These are phyloP conservation scores for Papiliotrema nemorosa DNA, from an alignment of 1,284 basidiomycete species.

Conservation along the genomic window DNA sequence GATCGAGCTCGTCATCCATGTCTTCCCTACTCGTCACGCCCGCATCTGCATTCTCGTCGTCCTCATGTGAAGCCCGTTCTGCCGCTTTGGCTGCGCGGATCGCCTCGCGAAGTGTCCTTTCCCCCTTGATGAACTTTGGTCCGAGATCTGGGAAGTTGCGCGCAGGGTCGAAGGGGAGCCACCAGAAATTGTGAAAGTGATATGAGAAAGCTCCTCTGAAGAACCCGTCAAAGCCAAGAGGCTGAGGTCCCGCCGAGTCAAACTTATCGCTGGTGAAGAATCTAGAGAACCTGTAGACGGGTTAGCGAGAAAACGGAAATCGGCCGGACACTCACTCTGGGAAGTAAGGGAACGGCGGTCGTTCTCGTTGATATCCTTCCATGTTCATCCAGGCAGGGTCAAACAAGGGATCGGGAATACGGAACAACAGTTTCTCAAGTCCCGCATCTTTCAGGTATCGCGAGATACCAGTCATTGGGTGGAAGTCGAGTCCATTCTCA, in stretches of 20 bases:
- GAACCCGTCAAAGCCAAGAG: constrained; percentile 77
- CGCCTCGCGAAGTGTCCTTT: constrained; percentile 55
- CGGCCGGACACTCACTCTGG: constrained; percentile 57
- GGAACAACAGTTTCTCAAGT: constrained; percentile 66
- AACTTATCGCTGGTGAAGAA: constrained; percentile 74
- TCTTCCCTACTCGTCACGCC: constrained; percentile 26
- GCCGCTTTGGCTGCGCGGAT: constrained; percentile 29
- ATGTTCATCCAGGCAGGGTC: constrained; percentile 83
- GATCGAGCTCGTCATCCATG: constrained; percentile 60
- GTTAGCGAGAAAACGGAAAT: neutral
- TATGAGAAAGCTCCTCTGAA: constrained; percentile 82
- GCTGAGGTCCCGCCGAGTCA: constrained; percentile 66
- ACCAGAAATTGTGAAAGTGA: constrained; percentile 86
- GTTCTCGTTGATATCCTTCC: constrained; percentile 73
- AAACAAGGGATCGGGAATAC: constrained; percentile 78
- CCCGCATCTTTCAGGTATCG: constrained; percentile 73
- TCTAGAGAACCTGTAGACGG: constrained; percentile 64
- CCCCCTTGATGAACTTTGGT: constrained; percentile 67
- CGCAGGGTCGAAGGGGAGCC: constrained; percentile 83
- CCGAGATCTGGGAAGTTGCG: constrained; percentile 92
- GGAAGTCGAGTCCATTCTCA: constrained; percentile 78
- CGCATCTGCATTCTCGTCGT: constrained; percentile 18
- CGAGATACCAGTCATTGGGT: constrained; percentile 72
- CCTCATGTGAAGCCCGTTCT: constrained; percentile 11
- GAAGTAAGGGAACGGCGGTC: constrained; percentile 80